Base-by-base conservation (phyloP, 2,329 filamentous ascomycete species). In the Claviceps quebecensis region DNA sequence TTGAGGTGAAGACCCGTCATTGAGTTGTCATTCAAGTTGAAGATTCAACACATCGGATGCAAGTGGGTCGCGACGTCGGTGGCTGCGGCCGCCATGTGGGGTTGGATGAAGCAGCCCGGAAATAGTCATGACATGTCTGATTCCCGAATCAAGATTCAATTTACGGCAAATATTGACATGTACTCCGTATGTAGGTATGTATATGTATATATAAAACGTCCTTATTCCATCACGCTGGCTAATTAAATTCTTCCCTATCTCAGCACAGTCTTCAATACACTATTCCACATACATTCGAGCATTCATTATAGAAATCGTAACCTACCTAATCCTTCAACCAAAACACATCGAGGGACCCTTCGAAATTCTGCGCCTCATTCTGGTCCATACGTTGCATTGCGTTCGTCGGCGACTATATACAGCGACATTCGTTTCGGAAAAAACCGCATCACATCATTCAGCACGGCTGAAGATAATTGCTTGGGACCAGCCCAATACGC, bases 401-500 rank as follows among this genome's bases (percentile, higher is more conserved):
- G 29, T 47, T n/a, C 29, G 8, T 36, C 38, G 6, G 14, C 17
- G 40, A 9, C 19, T 50, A 52, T 44, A 38, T 55, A 44, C 53
- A 45, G 37, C 49, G 41, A 38, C 41, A 49, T 48, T 54, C 49
- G 47, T 19, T 48, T 26, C 3, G 5, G 1, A 5, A 6, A 6
- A 16, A n/a, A 11, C 11, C 13, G 29, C 29, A 34, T 34, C 23
- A 45, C 22, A 9, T 22, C 26, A 11, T 48, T 45, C 45, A 77
- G 54, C 72, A 73, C 45, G 74, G 68, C 65, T 81, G 76, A 54
- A 84, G 71, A 59, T 84, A 84, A 63, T 84, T 84, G 66, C 81
- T 84, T 56, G 81, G 81, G 57, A 84, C 80, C 61, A 84, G 71
- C 54, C 81, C 81, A 53, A 75, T 64, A 48, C 69, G 74, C 48